phyloP scores from a whole-genome alignment of 2,329 filamentous ascomycete species.

The Ilyonectria mors-panacis region DNA sequence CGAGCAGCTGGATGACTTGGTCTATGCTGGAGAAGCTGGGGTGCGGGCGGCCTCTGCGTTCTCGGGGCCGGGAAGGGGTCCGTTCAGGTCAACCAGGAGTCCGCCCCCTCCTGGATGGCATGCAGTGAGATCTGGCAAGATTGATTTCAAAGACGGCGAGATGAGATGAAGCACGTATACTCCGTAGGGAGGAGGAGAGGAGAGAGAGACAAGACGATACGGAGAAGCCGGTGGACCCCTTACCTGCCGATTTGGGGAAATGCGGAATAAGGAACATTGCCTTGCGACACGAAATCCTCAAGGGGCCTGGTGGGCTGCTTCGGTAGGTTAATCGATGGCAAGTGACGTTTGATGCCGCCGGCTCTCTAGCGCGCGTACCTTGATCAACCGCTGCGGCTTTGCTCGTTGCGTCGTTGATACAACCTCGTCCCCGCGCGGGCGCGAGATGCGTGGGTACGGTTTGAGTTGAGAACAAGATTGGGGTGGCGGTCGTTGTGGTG shows the following conservation, averaged over 20 bases:
- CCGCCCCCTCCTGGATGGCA: slow-evolving; percentile 11
- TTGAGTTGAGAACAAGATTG: slow-evolving; percentile 7
- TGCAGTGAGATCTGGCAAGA: slow-evolving; percentile 28
- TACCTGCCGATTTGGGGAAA: slow-evolving; percentile 3
- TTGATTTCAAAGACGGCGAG: slow-evolving; percentile 12
- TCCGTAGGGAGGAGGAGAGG: slow-evolving; percentile 4
- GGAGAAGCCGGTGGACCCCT: slow-evolving; percentile 35
- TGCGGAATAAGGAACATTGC: neutral
- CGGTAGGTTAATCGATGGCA: slow-evolving; percentile 20
- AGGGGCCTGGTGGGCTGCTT: neutral
- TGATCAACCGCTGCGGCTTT: slow-evolving; percentile 23
- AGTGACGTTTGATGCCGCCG: slow-evolving; percentile 22
- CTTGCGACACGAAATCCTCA: neutral
- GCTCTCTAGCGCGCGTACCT: slow-evolving; percentile 21
- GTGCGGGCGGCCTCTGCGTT: slow-evolving; percentile 36
- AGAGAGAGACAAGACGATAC: slow-evolving; percentile 30
- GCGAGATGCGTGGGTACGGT: slow-evolving; percentile 21
- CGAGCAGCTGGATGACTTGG: slow-evolving; percentile 30
- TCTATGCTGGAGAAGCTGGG: slow-evolving; percentile 26
- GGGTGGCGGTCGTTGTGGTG: neutral
- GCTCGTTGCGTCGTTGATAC: slow-evolving; percentile 31
- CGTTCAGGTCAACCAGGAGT: slow-evolving; percentile 16
- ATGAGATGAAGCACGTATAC: slow-evolving; percentile 21
- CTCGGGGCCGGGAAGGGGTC: slow-evolving; percentile 25
- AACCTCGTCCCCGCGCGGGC: slow-evolving; percentile 25